Evolutionary conservation across 768 basidiomycete species (phyloP).

Genomic region (Leccinum variicolor): DNA sequence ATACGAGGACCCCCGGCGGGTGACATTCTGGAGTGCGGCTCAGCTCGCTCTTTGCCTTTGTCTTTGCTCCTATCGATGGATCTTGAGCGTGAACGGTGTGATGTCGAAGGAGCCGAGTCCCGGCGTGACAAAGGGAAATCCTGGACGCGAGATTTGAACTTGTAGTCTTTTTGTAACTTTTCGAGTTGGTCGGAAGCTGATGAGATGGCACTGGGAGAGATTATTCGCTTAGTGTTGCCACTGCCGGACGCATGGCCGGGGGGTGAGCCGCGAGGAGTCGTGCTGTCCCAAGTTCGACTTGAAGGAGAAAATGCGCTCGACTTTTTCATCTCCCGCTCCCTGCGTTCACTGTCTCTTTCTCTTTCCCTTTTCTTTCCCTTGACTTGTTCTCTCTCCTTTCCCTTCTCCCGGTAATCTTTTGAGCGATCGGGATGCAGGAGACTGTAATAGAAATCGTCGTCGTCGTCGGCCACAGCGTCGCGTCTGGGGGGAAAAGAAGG

Average conservation of each 20-base stretch:
- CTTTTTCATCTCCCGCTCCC: constrained; percentile 5
- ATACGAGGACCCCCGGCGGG: background rate
- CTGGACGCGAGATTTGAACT: background rate
- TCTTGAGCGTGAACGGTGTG: constrained; percentile 8
- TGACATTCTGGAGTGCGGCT: background rate
- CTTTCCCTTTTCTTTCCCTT: background rate
- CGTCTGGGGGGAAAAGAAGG: constrained; percentile 24
- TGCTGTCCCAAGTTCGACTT: constrained; percentile 17
- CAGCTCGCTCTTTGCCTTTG: constrained; percentile 1
- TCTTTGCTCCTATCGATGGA: constrained; percentile 12
- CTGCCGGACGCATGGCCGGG: constrained; percentile 10
- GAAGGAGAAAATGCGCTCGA: constrained; percentile 8
- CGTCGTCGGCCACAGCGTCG: constrained; percentile 18
- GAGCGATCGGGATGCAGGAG: constrained; percentile 7
- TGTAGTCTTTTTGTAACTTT: constrained; percentile 16
- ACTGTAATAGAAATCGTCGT: constrained; percentile 23
- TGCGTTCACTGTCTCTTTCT: background rate
- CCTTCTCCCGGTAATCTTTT: constrained; percentile 8
- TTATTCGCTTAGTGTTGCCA: constrained; percentile 9
- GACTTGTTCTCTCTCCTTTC: background rate
- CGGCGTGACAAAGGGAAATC: constrained; percentile 4
- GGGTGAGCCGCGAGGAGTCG: constrained; percentile 10
- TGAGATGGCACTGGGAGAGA: constrained; percentile 25
- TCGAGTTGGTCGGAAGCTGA: constrained; percentile 26
- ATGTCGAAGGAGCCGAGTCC: constrained; percentile 4